phyloP scores from a whole-genome alignment of 1,139 yeast species.

The Yueomyces sp. region DNA sequence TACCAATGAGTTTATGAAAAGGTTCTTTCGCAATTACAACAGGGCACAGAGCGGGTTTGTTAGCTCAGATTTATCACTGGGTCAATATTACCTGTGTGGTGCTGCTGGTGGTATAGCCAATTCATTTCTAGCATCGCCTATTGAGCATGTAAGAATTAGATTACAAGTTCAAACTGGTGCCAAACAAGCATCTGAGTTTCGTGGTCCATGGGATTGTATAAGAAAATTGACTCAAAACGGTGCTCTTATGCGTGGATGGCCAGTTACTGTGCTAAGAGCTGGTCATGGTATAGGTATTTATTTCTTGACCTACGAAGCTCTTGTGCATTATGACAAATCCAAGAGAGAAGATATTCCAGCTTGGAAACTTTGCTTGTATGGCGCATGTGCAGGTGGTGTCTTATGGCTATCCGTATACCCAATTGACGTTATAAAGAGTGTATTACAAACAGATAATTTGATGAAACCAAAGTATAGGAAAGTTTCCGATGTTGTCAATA shows the following conservation, averaged over 20 bases:
- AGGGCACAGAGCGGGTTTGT: constrained; percentile 9
- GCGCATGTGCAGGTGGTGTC: constrained; percentile 78
- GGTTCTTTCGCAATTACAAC: constrained; percentile 27
- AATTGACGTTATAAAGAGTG: constrained; percentile 73
- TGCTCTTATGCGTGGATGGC: constrained; percentile 65
- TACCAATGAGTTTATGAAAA: constrained; percentile 86
- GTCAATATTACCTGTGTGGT: constrained; percentile 70
- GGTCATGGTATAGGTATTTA: constrained; percentile 81
- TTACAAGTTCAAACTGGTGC: constrained; percentile 56
- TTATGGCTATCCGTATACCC: constrained; percentile 80
- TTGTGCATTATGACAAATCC: constrained; percentile 56
- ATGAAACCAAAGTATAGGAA: constrained; percentile 29
- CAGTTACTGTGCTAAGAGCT: constrained; percentile 75
- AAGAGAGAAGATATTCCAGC: constrained; percentile 48
- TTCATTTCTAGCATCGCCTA: constrained; percentile 79
- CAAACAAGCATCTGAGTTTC: constrained; percentile 28
- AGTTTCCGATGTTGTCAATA: constrained; percentile 39
- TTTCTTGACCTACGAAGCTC: constrained; percentile 78
- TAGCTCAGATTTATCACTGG: constrained; percentile 27
- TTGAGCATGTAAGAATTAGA: constrained; percentile 85
- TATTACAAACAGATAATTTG: constrained; percentile 71
- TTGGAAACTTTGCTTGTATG: constrained; percentile 68
- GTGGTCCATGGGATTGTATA: constrained; percentile 75
- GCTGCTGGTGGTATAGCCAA: constrained; percentile 83
- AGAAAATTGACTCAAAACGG: constrained; percentile 44